Evolutionary conservation across 139 green algal genomes (phyloP).

Genomic region (Chlamydomonas asymmetrica): DNA sequence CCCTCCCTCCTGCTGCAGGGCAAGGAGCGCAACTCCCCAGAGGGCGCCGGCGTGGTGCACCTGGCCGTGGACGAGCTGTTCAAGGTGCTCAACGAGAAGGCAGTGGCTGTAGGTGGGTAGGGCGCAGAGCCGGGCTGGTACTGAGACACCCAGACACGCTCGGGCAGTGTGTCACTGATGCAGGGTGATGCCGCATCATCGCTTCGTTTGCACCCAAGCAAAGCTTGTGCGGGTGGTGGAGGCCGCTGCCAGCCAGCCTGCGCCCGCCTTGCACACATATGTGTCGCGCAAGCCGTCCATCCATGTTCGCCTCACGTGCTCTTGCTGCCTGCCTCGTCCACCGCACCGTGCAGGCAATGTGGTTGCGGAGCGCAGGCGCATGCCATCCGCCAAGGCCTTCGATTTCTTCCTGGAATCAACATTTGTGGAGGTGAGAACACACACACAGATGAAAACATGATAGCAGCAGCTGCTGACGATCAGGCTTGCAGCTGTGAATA

Average conservation of each 20-base stretch:
- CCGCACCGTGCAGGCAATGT: slow-evolving; percentile 7
- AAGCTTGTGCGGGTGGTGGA: neutral
- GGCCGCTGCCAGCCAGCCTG: too few species aligned
- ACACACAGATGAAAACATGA: too few species aligned
- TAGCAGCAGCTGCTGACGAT: too few species aligned
- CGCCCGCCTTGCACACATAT: neutral
- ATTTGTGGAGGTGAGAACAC: slow-evolving; percentile 56
- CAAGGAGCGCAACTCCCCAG: slow-evolving; percentile 3
- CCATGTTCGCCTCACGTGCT: too few species aligned
- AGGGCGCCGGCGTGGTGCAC: slow-evolving; percentile 59
- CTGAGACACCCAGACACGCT: too few species aligned
- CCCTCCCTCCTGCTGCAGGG: too few species aligned
- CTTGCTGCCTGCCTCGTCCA: too few species aligned
- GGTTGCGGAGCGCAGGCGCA: slow-evolving; percentile 41
- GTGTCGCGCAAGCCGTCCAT: too few species aligned
- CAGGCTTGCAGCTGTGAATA: too few species aligned
- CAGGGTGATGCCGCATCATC: too few species aligned
- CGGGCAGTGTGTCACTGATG: too few species aligned
- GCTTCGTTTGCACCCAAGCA: neutral
- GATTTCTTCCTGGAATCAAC: slow-evolving; percentile 66
- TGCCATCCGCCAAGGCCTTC: slow-evolving; percentile 53
- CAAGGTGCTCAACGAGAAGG: slow-evolving; percentile 60
- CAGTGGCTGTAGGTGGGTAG: slow-evolving; percentile 50
- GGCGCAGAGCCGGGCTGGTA: too few species aligned
- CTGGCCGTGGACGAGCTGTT: slow-evolving; percentile 54